Evolutionary conservation across 192 early-diverging fungal species (phyloP), one percentile per base, ranked within the genome.

Genomic region (Chytriomyces confervae): DNA sequence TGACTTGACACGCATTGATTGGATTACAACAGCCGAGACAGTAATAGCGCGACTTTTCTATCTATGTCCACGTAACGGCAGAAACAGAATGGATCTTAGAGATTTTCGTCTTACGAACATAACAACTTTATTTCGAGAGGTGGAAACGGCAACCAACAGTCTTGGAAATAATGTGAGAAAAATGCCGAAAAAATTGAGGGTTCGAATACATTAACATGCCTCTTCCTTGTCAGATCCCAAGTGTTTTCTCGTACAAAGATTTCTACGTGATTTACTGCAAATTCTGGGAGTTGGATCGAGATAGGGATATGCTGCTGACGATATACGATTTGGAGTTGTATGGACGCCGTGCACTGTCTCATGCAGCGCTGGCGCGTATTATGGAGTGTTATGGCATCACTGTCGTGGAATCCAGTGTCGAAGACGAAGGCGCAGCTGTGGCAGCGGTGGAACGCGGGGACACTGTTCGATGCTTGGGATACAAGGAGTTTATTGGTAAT

Each of bases 261-360:
- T 97, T 96, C 76, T 97, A 97, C 80, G 95, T 97, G n/a, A 86
- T 97, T 7, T 97, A 95, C 78, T 96, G 94, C 85, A 95, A 93
- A 80, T 96, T 97, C 77, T 97, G 93, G 91, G 93, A 92, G 77
- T 82, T 96, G 67, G 95, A 97, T 83, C 83, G 88, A 29, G 93
- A 97, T 77, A 92, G 93, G 61, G 94, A 96, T 79, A 85, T 93
- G 72, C 81, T 94, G 69, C 66, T 91, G 45, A 86, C 86, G 64
- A 74, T 79, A 6, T 67, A 65, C 50, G 79, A 80, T 69, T 61
- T 80, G 65, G 79, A 80, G 60, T 47, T 57, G 48, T 97, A 95
- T 80, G 92, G 91, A 57, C 87, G 85, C 16, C 84, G 88, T 27
- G 84, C 89, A 1, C 84, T 97, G 43, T 91, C 92, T 7, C 82